Percentiles rank a stretch among this genome's conserved stretches.
Evolutionary conservation across 148 eudicot genomes (phyloP).

Genomic region (Fagopyrum esculentum): DNA sequence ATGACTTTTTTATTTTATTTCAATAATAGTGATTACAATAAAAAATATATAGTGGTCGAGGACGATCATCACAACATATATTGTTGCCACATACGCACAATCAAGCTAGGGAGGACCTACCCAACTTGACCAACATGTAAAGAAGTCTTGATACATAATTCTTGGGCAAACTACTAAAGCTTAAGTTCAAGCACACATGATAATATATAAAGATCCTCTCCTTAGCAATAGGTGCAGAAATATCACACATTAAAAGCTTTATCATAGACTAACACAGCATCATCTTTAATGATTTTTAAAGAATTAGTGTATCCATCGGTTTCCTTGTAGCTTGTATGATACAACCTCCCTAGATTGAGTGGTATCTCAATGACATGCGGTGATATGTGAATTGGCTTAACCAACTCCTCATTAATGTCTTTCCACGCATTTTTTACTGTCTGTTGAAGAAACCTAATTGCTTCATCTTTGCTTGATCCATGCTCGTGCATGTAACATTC

Average conservation of each 20-base stretch:
- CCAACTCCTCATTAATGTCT: conserved; percentile 24
- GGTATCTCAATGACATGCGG: conserved; percentile 17
- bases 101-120: too few species aligned
- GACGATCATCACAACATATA: too few species aligned
- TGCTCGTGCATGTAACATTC: conserved; percentile 34
- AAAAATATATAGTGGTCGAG: too few species aligned
- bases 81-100: too few species aligned
- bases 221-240: too few species aligned
- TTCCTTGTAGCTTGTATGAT: conserved; percentile 23
- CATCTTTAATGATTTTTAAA: conserved; percentile 22
- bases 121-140: too few species aligned
- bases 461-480: conserved; percentile 21
- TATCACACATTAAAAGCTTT: neutral
- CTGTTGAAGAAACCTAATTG: conserved; percentile 14
- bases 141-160: too few species aligned
- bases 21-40: too few species aligned
- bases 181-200: too few species aligned
- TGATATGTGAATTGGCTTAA: conserved; percentile 18
- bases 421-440: conserved; percentile 33
- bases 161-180: too few species aligned
- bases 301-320: conserved; percentile 30
- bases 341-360: conserved; percentile 20
- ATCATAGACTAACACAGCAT: conserved; percentile 18
- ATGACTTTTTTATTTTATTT: too few species aligned
- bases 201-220: too few species aligned